Conservation (phyloP, 805 yeast species). For the Starmerella floris region DNA sequence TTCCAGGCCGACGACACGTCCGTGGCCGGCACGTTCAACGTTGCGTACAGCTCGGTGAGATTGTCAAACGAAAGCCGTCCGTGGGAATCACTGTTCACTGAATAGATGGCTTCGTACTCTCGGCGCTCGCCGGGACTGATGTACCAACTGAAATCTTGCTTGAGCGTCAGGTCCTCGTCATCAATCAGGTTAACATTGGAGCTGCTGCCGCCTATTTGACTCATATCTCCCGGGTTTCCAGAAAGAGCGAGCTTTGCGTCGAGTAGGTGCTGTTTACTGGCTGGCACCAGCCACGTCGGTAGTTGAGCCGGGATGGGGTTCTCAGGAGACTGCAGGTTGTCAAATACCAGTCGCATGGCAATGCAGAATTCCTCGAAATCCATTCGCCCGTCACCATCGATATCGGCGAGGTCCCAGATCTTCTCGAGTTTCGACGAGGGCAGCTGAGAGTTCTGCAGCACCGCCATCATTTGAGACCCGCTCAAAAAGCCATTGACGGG, state of each 20-base stretch:
- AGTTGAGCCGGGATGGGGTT: slow-evolving; percentile 52
- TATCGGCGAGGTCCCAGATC: slow-evolving; percentile 79
- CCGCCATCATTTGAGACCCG: slow-evolving; percentile 75
- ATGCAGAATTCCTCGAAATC: slow-evolving; percentile 98
- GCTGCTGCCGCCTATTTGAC: slow-evolving; percentile 2
- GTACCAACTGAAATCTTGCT: slow-evolving; percentile 86
- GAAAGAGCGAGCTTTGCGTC: slow-evolving; percentile 60
- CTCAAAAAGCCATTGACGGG: slow-evolving; percentile 69
- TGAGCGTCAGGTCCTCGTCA: slow-evolving; percentile 51
- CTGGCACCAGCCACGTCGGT: slow-evolving; percentile 90
- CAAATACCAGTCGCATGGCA: slow-evolving; percentile 91
- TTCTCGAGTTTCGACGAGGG: slow-evolving; percentile 61
- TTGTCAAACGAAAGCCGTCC: slow-evolving; percentile 72
- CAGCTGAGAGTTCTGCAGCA: slow-evolving; percentile 78
- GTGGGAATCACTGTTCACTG: slow-evolving; percentile 56
- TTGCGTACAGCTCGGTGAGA: slow-evolving; percentile 51
- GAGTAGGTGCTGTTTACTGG: slow-evolving; percentile 70
- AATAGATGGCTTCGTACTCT: slow-evolving; percentile 65
- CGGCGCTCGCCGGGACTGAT: slow-evolving; percentile 76
- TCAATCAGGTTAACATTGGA: slow-evolving; percentile 26
- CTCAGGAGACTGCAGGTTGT: slow-evolving; percentile 62
- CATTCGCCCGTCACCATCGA: slow-evolving; percentile 78
- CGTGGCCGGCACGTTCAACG: slow-evolving; percentile 66
- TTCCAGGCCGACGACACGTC: slow-evolving; percentile 91
- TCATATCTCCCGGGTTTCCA: slow-evolving; percentile 16